Conservation (phyloP, 2,329 filamentous ascomycete genomes). For the Penicillium sp. region DNA sequence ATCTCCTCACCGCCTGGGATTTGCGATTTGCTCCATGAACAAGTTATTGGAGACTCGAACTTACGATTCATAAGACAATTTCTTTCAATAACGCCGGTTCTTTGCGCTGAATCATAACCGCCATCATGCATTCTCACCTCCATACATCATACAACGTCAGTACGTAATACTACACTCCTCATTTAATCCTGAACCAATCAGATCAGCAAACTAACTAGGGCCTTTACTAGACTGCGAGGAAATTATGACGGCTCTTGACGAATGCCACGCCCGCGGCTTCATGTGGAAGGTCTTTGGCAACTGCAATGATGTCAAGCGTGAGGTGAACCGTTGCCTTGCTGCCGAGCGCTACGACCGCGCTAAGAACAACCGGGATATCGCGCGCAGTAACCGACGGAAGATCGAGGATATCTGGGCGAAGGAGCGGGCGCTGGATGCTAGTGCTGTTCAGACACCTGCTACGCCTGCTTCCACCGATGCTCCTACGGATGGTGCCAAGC, state of each 20-base stretch:
- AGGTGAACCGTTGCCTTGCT: slow-evolving; percentile 82
- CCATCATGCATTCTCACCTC: slow-evolving; percentile 91
- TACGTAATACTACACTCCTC: slow-evolving; percentile 45
- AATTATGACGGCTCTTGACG: slow-evolving; percentile 88
- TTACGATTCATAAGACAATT: background rate
- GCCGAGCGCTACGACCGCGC: slow-evolving; percentile 78
- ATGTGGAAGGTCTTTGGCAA: slow-evolving; percentile 86
- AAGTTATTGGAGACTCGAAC: background rate
- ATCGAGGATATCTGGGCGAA: slow-evolving; percentile 79
- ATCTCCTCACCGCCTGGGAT: slow-evolving; percentile 26
- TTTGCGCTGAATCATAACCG: background rate
- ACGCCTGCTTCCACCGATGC: slow-evolving; percentile 1
- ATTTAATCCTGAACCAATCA: background rate
- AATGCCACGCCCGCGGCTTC: slow-evolving; percentile 92
- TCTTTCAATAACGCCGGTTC: background rate
- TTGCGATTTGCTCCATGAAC: slow-evolving; percentile 10
- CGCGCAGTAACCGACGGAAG: slow-evolving; percentile 68
- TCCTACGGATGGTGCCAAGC: slow-evolving; percentile 1
- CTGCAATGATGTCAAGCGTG: slow-evolving; percentile 82
- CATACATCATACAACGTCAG: slow-evolving; percentile 90
- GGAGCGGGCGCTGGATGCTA: slow-evolving; percentile 31
- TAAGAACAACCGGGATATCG: slow-evolving; percentile 69
- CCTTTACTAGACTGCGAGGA: slow-evolving; percentile 76
- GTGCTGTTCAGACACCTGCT: slow-evolving; percentile 4
- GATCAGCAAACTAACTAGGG: slow-evolving; percentile 2